Evolutionary conservation across 2,329 filamentous ascomycete genomes (phyloP).

Genomic region (Fusarium annulatum): DNA sequence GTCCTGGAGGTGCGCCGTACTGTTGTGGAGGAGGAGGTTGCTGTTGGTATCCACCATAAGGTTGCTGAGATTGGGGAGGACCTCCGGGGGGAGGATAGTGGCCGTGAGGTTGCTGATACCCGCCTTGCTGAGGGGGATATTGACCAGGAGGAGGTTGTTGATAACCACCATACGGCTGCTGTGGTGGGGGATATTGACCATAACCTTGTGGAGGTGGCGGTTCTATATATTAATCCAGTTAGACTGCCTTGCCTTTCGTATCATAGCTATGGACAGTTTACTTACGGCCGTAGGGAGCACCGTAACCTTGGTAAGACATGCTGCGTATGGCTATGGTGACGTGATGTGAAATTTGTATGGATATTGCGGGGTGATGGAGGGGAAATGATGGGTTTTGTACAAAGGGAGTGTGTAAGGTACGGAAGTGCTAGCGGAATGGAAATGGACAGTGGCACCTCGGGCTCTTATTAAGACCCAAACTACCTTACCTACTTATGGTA

Average conservation of each 20-base stretch:
- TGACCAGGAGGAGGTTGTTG: conserved; percentile 50
- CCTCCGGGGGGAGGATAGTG: conserved; percentile 50
- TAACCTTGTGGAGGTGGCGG: conserved; percentile 55
- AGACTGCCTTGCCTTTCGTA: conserved; percentile 10
- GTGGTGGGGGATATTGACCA: conserved; percentile 49
- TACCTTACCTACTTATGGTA: not conserved
- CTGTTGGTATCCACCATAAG: conserved; percentile 49
- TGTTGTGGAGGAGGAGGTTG: conserved; percentile 48
- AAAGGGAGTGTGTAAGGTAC: not conserved
- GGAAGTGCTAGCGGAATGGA: conserved; percentile 4
- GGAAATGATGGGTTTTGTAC: conserved; percentile 9
- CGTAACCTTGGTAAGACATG: conserved; percentile 54
- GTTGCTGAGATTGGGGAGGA: conserved; percentile 45
- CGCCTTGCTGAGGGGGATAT: conserved; percentile 47
- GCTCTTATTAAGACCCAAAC: conserved; percentile 25
- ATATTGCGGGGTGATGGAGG: conserved; percentile 25
- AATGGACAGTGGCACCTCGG: conserved; percentile 22
- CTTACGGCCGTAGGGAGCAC: conserved; percentile 51
- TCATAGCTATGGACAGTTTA: conserved; percentile 18
- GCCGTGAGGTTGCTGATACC: conserved; percentile 51
- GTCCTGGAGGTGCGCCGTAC: conserved; percentile 47
- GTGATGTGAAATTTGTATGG: conserved; percentile 1
- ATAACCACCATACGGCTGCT: conserved; percentile 48
- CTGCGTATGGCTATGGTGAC: conserved; percentile 28
- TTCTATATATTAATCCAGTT: conserved; percentile 15